phyloP scores from a whole-genome alignment of 2,329 filamentous ascomycete species.

The Trichoderma simmonsii region DNA sequence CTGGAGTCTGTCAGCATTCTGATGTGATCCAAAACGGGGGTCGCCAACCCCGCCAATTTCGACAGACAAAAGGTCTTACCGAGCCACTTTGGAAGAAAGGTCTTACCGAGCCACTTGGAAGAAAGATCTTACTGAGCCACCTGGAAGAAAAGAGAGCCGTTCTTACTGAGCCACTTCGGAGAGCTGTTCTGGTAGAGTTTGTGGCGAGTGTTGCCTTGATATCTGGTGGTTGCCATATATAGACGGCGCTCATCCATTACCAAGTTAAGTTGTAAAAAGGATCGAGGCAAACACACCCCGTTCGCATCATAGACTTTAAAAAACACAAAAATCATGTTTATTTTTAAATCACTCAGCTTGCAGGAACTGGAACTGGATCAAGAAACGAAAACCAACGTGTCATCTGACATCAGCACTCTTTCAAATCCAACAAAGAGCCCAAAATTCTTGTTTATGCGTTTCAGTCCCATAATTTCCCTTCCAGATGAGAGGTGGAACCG shows the following conservation, averaged over 20 bases:
- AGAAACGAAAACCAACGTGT: neutral
- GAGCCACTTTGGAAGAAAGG: neutral
- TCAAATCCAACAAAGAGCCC: neutral
- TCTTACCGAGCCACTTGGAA: too few relatives aligned
- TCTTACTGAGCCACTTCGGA: neutral
- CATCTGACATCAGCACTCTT: neutral
- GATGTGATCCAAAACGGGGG: neutral
- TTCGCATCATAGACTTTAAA: neutral
- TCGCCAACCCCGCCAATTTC: slow-evolving; percentile 7
- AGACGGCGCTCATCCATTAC: neutral
- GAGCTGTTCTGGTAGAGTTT: neutral
- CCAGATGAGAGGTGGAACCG: neutral
- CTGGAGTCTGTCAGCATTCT: slow-evolving; percentile 1
- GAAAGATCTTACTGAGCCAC: too few relatives aligned
- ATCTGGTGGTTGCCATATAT: neutral
- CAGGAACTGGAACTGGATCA: neutral
- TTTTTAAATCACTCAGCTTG: neutral
- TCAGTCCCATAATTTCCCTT: neutral
- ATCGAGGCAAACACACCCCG: neutral
- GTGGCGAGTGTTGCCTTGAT: neutral
- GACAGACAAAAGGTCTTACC: neutral
- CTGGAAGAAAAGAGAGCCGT: too few relatives aligned
- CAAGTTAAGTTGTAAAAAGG: neutral
- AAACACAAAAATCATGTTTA: neutral
- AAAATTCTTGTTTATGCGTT: neutral